Evolutionary conservation across 805 yeast genomes (phyloP), one percentile per base, ranked within the genome.

Genomic region (Ogataea henricii): DNA sequence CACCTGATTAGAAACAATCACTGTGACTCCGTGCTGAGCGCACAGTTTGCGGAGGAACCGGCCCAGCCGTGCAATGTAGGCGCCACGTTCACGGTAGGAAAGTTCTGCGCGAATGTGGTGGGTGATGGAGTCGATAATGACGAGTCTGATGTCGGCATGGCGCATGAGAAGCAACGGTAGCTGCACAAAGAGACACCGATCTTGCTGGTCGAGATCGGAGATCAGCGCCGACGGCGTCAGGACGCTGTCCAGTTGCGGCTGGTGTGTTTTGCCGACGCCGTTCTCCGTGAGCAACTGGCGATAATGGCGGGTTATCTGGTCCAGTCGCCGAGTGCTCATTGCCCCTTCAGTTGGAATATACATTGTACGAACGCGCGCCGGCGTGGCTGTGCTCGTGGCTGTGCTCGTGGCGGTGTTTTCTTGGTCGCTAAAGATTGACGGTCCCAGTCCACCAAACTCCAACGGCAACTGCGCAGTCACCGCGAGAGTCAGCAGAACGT

Each of bases 111-210:
- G 70, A 26, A 90, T 64, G 63, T 87, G 96, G 59, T 89, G 96
- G 0, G 92, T 82, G 3, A 91, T 79, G 27, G 96, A 87, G 65
- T 92, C 98, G 8, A 91, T 72, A 1, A 89, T 74, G 0, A 92
- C 71, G 23, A 86, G 59, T 36, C 78, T 83, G 2, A 84, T 71
- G 0, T 67, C 64, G 10, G 62, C 52, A 26, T 68, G 61, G 38
- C 68, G 54, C 35, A 68, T 67, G 12, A 83, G 49, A 23, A 87
- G 65, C 1, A 73, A 67, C 0, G 94, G 95, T 4, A 90, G 67
- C 58, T 87, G 94, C 18, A 84, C 82, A 51, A 72, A 75, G 2
- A 88, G 51, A 10, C 88, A 79, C 59, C 86, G 90, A 53, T 87
- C 89, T 58, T 86, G 94, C 30, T 78, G 76, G 40, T 86, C 90